These are phyloP conservation scores for Zopfochytrium polystomum DNA, from an alignment of 371 early-diverging fungal species.

Conservation along the genomic window DNA sequence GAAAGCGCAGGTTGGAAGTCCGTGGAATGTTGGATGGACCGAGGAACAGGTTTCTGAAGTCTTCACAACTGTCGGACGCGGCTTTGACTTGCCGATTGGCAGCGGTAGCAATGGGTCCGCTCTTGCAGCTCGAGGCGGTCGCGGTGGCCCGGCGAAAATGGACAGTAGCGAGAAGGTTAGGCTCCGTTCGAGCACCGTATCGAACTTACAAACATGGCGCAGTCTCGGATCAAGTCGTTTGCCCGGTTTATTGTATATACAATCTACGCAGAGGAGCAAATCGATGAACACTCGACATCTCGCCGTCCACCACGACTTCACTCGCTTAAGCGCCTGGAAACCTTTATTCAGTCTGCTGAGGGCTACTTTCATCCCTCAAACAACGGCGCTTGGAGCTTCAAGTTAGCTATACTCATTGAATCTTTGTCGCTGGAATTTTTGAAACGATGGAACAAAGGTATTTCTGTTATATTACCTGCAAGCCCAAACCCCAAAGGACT, in stretches of 20 bases:
- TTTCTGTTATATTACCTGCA: not conserved
- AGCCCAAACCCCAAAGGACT: too few species aligned
- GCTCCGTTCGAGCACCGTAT: conserved; percentile 9
- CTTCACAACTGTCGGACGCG: conserved; percentile 67
- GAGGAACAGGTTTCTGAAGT: conserved; percentile 58
- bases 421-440: conserved; percentile 62
- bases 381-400: conserved; percentile 73
- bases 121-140: too few species aligned
- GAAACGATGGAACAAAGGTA: conserved; percentile 54
- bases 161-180: conserved; percentile 1
- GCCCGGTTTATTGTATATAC: conserved; percentile 78
- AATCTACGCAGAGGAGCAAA: conserved; percentile 33
- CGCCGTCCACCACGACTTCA: conserved; percentile 2
- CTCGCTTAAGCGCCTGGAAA: conserved; percentile 59
- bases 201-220: not conserved
- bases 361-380: conserved; percentile 88
- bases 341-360: conserved; percentile 80
- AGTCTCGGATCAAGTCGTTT: conserved; percentile 49
- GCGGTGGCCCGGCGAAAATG: conserved; percentile 9
- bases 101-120: conserved; percentile 55
- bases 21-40: conserved; percentile 58
- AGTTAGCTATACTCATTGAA: conserved; percentile 63
- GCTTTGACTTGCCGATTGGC: conserved; percentile 77
- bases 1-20: conserved; percentile 49
- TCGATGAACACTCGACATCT: not conserved